Evolutionary conservation across 352 stramenopile genomes (phyloP).

Genomic region (Phytophthora vignae): DNA sequence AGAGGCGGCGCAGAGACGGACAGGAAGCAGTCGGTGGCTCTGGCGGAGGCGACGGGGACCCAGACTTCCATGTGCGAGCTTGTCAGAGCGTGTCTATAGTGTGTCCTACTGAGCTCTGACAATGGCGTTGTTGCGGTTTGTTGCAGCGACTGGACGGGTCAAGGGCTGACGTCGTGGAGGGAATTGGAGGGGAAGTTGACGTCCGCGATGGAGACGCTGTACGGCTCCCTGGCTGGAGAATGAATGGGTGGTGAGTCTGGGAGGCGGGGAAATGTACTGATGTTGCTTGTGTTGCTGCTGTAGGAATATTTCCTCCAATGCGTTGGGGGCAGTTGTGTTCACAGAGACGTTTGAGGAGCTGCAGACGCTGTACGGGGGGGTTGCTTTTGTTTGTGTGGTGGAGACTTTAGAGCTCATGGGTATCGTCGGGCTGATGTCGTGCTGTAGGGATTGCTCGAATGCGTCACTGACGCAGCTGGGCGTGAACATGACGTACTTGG

Average conservation of each 20-base stretch:
- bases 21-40: neutral
- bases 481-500: slow-evolving; percentile 36
- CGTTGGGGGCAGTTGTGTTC: slow-evolving; percentile 24
- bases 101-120: neutral
- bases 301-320: slow-evolving; percentile 40
- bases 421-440: neutral
- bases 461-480: slow-evolving; percentile 36
- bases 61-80: slow-evolving; percentile 10
- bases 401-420: neutral
- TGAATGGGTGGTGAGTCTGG: neutral
- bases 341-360: slow-evolving; percentile 29
- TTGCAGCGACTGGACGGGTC: slow-evolving; percentile 26
- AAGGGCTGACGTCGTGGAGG: slow-evolving; percentile 24
- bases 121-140: neutral
- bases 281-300: neutral
- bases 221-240: neutral
- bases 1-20: neutral
- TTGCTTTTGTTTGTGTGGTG: neutral
- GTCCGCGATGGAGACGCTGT: slow-evolving; percentile 25
- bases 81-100: neutral
- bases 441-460: slow-evolving; percentile 34
- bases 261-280: neutral
- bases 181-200: slow-evolving; percentile 34
- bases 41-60: neutral
- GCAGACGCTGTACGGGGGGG: slow-evolving; percentile 29